Conservation (phyloP, 306 rosid genomes). For the Sicyos edulis region DNA sequence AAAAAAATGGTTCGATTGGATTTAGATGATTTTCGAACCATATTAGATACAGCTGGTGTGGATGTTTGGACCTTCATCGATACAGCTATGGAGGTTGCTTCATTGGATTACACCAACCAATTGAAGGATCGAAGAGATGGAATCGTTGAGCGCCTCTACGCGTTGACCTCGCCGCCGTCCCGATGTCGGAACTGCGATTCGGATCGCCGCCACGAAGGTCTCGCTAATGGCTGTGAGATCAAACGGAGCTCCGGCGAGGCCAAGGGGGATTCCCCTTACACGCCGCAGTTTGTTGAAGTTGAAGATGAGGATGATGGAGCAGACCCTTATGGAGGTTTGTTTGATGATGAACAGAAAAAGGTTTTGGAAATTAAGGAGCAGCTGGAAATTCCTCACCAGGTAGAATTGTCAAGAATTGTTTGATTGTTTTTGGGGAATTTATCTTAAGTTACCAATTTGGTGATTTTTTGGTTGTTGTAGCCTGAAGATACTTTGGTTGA, state of each 20-base stretch:
- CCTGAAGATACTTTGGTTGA: slow-evolving; percentile 69
- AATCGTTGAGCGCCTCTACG: slow-evolving; percentile 66
- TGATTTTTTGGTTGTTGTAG: slow-evolving; percentile 27
- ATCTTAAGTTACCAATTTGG: neutral
- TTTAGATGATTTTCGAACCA: slow-evolving; percentile 73
- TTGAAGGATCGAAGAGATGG: slow-evolving; percentile 67
- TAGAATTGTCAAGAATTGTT: slow-evolving; percentile 7
- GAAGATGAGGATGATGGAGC: slow-evolving; percentile 44
- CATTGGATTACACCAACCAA: slow-evolving; percentile 49
- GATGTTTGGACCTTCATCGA: slow-evolving; percentile 81
- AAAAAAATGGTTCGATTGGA: slow-evolving; percentile 40
- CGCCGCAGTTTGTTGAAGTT: slow-evolving; percentile 54
- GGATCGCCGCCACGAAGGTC: slow-evolving; percentile 1
- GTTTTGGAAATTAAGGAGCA: slow-evolving; percentile 76
- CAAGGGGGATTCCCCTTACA: slow-evolving; percentile 41
- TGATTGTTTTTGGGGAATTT: neutral
- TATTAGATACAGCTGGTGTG: slow-evolving; percentile 66
- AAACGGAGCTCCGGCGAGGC: neutral
- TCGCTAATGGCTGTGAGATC: slow-evolving; percentile 25
- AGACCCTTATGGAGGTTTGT: slow-evolving; percentile 67
- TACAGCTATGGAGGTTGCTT: slow-evolving; percentile 76
- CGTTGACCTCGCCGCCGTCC: slow-evolving; percentile 32
- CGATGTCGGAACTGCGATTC: slow-evolving; percentile 44
- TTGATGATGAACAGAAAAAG: slow-evolving; percentile 79
- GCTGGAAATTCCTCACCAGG: slow-evolving; percentile 78